Evolutionary conservation across 106 monocot genomes (phyloP).

Genomic region (Dendrobium catenatum): DNA sequence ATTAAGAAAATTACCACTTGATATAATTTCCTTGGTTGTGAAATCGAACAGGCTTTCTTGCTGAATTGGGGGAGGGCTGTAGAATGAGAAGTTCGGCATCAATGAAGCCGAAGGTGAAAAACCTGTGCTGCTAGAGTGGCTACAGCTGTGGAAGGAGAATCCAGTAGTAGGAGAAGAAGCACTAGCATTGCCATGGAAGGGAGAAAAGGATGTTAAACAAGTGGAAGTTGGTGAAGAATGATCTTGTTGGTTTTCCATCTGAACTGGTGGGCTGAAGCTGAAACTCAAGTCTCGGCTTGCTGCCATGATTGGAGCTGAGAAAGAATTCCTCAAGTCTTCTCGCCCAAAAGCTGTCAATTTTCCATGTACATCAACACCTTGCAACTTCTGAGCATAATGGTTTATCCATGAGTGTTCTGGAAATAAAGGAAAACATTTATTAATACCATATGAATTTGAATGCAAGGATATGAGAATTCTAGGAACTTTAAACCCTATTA

Average conservation of each 20-base stretch:
- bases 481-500: no score
- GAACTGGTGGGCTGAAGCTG: conserved; percentile 22
- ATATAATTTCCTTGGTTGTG: conserved; percentile 3
- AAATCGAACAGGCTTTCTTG: conserved; percentile 18
- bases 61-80: conserved; percentile 22
- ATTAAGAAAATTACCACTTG: conserved; percentile 24
- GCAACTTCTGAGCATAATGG: conserved; percentile 21
- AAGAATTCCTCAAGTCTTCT: conserved; percentile 29
- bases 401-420: conserved; percentile 85
- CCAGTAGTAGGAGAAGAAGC: conserved; percentile 17
- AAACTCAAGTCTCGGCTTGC: conserved; percentile 60
- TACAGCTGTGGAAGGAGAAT: conserved; percentile 54
- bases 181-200: conserved; percentile 19
- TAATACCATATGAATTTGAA: neutral
- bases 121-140: conserved; percentile 11
- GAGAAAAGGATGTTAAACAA: conserved; percentile 69
- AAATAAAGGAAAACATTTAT: neutral
- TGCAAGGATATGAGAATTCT: neutral
- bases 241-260: conserved; percentile 16
- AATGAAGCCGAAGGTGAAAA: conserved; percentile 29
- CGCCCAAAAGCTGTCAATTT: conserved; percentile 2
- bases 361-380: conserved; percentile 7
- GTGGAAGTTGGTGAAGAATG: conserved; percentile 40
- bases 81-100: conserved; percentile 61
- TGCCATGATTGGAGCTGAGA: conserved; percentile 28